These are phyloP conservation scores for Alternaria consortialis DNA, from an alignment of 2,329 filamentous ascomycete genomes.

Conservation along the genomic window DNA sequence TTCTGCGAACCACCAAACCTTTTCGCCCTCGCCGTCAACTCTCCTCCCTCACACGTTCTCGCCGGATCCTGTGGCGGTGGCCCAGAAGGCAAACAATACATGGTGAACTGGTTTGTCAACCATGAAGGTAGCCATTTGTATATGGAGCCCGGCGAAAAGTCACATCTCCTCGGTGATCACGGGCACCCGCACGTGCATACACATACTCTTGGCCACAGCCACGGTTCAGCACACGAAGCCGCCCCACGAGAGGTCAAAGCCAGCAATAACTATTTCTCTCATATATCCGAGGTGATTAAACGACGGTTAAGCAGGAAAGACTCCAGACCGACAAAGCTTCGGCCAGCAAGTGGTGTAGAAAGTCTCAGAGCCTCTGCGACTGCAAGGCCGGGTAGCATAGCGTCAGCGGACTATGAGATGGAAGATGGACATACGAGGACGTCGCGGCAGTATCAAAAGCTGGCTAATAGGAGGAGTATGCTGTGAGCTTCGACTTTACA, in stretches of 20 bases:
- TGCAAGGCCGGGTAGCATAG: conserved; percentile 34
- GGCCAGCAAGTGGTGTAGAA: conserved; percentile 32
- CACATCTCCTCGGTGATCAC: conserved; percentile 20
- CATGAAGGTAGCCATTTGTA: conserved; percentile 62
- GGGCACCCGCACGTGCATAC: conserved; percentile 20
- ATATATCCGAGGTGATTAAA: conserved; percentile 13
- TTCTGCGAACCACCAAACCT: conserved; percentile 81
- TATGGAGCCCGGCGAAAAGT: conserved; percentile 57
- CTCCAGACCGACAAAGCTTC: conserved; percentile 19
- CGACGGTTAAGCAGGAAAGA: conserved; percentile 23
- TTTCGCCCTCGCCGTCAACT: conserved; percentile 76
- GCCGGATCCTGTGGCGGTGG: conserved; percentile 66
- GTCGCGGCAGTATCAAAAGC: conserved; percentile 44
- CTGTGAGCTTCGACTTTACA: conserved; percentile 29
- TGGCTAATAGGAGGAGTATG: conserved; percentile 50
- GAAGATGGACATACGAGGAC: conserved; percentile 47
- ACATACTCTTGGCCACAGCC: conserved; percentile 17
- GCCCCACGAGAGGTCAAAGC: background rate
- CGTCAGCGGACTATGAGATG: conserved; percentile 40
- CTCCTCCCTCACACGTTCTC: conserved; percentile 61
- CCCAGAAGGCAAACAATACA: conserved; percentile 61
- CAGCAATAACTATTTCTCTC: conserved; percentile 7
- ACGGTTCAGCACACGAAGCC: conserved; percentile 8
- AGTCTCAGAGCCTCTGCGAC: conserved; percentile 17
- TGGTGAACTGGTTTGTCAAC: conserved; percentile 57